These are phyloP conservation scores for Suillus brevipes DNA, from an alignment of 768 basidiomycete species.

Conservation along the genomic window DNA sequence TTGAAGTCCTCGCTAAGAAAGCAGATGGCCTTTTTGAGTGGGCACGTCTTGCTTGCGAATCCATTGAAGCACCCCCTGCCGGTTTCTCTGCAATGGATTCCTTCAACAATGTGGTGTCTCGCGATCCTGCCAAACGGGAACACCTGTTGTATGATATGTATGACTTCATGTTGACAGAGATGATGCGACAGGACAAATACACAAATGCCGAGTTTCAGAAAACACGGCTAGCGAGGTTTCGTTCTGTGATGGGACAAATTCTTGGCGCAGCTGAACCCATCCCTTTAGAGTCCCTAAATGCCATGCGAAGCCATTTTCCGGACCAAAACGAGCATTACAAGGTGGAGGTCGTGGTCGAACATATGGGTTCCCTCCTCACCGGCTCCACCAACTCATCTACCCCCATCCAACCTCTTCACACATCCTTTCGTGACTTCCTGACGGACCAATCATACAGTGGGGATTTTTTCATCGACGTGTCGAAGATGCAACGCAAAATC, in stretches of 20 bases:
- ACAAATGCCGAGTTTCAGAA: neutral
- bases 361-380: conserved; percentile 13
- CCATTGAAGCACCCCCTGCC: neutral
- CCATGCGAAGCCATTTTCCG: conserved; percentile 3
- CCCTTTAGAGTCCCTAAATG: neutral
- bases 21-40: conserved; percentile 13
- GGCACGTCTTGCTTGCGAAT: conserved; percentile 14
- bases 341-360: conserved; percentile 9
- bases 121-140: neutral
- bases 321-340: conserved; percentile 3
- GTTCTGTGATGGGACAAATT: conserved; percentile 12
- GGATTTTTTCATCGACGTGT: conserved; percentile 17
- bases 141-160: conserved; percentile 13
- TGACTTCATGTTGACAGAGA: conserved; percentile 6
- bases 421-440: conserved; percentile 32
- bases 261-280: conserved; percentile 12
- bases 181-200: neutral
- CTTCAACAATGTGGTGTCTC: neutral
- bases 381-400: conserved; percentile 4
- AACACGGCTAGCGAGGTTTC: conserved; percentile 5
- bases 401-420: conserved; percentile 23
- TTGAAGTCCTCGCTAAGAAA: neutral
- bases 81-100: conserved; percentile 6
- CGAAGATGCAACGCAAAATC: conserved; percentile 17
- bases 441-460: conserved; percentile 12